Evolutionary conservation across 1,139 yeast species (phyloP).

Genomic region (Scheffersomyces cryptocercus): DNA sequence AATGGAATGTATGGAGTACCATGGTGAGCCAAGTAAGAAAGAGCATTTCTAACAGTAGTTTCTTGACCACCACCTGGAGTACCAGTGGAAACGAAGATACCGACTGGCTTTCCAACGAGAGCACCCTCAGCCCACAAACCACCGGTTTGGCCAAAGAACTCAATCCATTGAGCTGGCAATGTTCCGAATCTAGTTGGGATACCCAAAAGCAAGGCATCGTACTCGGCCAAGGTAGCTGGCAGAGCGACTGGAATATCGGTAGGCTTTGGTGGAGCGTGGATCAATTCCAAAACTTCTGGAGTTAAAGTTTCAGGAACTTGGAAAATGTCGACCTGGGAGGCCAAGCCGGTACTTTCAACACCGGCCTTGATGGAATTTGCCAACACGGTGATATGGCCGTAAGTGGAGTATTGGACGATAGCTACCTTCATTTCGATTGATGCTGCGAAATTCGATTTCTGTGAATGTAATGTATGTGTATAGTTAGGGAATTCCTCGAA

Average conservation of each 20-base stretch:
- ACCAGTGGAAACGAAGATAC: conserved; percentile 48
- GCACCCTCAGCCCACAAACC: conserved; percentile 54
- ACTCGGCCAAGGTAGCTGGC: conserved; percentile 33
- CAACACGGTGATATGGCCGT: conserved; percentile 58
- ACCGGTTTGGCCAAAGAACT: conserved; percentile 50
- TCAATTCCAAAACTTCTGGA: conserved; percentile 35
- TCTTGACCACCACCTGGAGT: conserved; percentile 52
- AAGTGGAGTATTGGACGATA: conserved; percentile 61
- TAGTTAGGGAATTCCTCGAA: not conserved
- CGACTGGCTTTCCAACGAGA: conserved; percentile 49
- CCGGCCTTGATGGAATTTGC: conserved; percentile 46
- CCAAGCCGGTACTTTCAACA: conserved; percentile 36
- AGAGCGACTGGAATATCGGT: conserved; percentile 42
- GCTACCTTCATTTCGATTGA: conserved; percentile 36
- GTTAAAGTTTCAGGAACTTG: conserved; percentile 55
- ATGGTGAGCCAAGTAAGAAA: conserved; percentile 47
- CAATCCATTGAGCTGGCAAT: conserved; percentile 45
- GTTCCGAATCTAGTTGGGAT: conserved; percentile 54
- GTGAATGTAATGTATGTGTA: not conserved
- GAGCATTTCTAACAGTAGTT: conserved; percentile 35
- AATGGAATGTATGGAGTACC: conserved; percentile 53
- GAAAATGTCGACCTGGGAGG: conserved; percentile 34
- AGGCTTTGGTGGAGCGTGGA: conserved; percentile 48
- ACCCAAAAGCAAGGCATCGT: conserved; percentile 53
- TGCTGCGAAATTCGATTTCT: not conserved